Base-by-base conservation (phyloP, 345 rosid genomes). In the Brassica rapa region DNA sequence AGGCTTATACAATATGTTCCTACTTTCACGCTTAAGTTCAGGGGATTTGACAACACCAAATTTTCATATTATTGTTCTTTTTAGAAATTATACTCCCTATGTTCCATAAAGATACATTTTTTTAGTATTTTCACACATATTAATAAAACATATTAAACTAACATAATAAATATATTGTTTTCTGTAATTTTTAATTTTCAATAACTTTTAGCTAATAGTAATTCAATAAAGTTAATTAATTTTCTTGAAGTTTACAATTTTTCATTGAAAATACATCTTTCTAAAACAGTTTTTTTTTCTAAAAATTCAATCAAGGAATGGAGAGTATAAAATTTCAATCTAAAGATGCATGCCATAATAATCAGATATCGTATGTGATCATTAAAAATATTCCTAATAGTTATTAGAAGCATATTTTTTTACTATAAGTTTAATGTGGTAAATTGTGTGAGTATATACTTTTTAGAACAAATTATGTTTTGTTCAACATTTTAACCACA, bases 21-120 rank as follows among this genome's bases (percentile, higher is more conserved):
- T 69, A 80, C 74, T 63, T 55, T 70, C 83, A 74, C 76, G 76
- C 83, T 74, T 80, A 64, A 27, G 39, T 56, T 74, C 24, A 35
- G 79, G 71, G 70, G 79, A 80, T 80, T 80, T 80, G 83, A 80
- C 79, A 80, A 53, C 79, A 74, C 83, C 75, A 80, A 24, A 53
- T 62, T 51, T 73, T 57, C 60, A 68, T 33, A 61, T 19, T 23
- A 72, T 27, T 64, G 35, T 72, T 46, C 16, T 56, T 39, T 30
- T 46, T 41, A 41, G 51, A 19, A 19, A 19, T 19, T 19, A 19
- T 19, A 19, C 21, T 19, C 21, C 21, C 21, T 19, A 19, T 19
- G 21, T 19, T 19, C 21, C 21, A 19, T 19, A 19, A 19, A 19
- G 21, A 19, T 19, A 19, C 21, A 19, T 19, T 19, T 19, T 19